phyloP scores from a whole-genome alignment of 2,329 filamentous ascomycete genomes.

The Colletotrichum sp. region DNA sequence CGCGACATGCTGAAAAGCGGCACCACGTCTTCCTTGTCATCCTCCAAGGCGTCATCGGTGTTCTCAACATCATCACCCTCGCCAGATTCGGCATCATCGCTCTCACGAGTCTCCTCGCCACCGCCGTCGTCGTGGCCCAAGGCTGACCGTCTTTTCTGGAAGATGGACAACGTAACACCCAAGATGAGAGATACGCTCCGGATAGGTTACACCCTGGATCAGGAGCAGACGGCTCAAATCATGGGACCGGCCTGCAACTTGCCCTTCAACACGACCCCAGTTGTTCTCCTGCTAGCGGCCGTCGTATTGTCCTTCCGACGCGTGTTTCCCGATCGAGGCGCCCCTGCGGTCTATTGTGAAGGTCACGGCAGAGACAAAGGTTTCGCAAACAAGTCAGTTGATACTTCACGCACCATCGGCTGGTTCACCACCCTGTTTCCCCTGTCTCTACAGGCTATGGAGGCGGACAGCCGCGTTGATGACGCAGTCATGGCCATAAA shows the following conservation, averaged over 20 bases:
- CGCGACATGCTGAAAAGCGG: neutral
- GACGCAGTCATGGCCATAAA: neutral
- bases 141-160: neutral
- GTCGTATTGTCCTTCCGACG: neutral
- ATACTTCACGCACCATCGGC: neutral
- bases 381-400: neutral
- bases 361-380: neutral
- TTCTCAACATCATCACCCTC: neutral
- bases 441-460: fast-evolving
- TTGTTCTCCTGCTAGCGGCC: neutral
- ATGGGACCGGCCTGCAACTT: neutral
- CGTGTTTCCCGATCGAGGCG: neutral
- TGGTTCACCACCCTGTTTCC: neutral
- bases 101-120: neutral
- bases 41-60: neutral
- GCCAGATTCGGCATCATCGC: neutral
- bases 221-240: neutral
- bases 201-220: neutral
- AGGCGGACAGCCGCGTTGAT: neutral
- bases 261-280: neutral
- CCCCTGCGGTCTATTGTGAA: neutral
- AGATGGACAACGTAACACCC: neutral
- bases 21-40: neutral
- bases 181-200: neutral
- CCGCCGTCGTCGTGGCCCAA: neutral